These are phyloP conservation scores for Talaromyces borbonicus DNA, from an alignment of 495 filamentous ascomycete genomes.

Conservation along the genomic window DNA sequence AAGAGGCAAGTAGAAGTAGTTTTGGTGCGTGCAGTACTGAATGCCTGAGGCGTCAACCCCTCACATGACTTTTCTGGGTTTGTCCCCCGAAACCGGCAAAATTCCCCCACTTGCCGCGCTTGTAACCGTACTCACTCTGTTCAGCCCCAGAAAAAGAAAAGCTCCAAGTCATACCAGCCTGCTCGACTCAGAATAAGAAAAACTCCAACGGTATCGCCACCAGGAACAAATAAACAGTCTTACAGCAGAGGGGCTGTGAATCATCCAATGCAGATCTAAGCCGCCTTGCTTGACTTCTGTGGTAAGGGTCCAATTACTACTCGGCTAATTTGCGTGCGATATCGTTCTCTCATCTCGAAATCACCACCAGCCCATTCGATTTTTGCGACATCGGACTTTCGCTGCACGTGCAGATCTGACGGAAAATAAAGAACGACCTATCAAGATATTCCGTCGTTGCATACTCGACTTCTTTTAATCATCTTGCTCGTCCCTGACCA, in stretches of 20 bases:
- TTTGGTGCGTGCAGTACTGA: too few species aligned
- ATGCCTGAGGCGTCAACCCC: background rate
- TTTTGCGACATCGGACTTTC: slow-evolving; percentile 3
- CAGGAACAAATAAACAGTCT: too few species aligned
- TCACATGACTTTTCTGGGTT: slow-evolving; percentile 1
- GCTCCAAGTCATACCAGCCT: too few species aligned
- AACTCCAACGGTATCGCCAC: too few species aligned
- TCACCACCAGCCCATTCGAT: background rate
- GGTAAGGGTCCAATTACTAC: too few species aligned
- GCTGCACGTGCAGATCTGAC: background rate
- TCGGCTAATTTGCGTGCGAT: too few species aligned
- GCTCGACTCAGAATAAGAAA: background rate
- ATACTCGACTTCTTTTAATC: too few species aligned
- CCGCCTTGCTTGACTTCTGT: too few species aligned
- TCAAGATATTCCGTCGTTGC: too few species aligned
- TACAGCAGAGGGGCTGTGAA: too few species aligned
- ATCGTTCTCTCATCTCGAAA: background rate
- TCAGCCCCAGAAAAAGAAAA: background rate
- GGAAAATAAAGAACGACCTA: background rate
- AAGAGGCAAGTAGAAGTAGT: too few species aligned
- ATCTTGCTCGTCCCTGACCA: background rate
- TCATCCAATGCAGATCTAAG: too few species aligned
- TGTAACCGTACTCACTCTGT: background rate
- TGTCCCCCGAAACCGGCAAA: slow-evolving; percentile 4
- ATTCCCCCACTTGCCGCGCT: slow-evolving; percentile 1